phyloP scores from a whole-genome alignment of 768 basidiomycete genomes.

The Termitomyces sp. region DNA sequence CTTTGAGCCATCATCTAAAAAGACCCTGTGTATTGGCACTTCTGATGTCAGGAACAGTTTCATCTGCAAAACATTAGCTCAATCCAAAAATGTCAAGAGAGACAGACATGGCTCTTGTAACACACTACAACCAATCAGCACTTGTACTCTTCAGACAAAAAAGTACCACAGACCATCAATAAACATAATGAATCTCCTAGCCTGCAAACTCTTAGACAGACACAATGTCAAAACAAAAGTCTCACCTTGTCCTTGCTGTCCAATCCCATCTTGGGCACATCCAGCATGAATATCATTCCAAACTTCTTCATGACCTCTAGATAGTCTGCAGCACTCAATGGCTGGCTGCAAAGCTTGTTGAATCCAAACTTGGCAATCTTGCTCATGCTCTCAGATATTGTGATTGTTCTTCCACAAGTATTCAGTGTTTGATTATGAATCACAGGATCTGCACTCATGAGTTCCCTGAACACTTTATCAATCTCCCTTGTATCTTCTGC shows the following conservation, averaged over 20 bases:
- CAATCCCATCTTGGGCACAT: constrained; percentile 88
- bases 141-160: too few species aligned
- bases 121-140: constrained; percentile 33
- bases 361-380: constrained; percentile 50
- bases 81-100: background rate
- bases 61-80: constrained; percentile 46
- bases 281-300: constrained; percentile 63
- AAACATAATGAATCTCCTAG: too few species aligned
- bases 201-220: constrained; percentile 24
- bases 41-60: constrained; percentile 73
- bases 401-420: constrained; percentile 86
- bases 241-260: constrained; percentile 21
- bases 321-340: too few species aligned
- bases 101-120: constrained; percentile 34
- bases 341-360: constrained; percentile 80
- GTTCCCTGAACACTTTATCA: too few species aligned
- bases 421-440: constrained; percentile 36
- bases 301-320: too few species aligned
- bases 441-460: too few species aligned
- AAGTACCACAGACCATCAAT: too few species aligned
- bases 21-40: too few species aligned
- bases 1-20: too few species aligned
- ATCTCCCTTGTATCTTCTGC: too few species aligned
- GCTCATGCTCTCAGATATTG: constrained; percentile 58
- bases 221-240: constrained; percentile 28